Evolutionary conservation across 106 monocot species (phyloP).

Genomic region (Acanthochlamys bracteata): DNA sequence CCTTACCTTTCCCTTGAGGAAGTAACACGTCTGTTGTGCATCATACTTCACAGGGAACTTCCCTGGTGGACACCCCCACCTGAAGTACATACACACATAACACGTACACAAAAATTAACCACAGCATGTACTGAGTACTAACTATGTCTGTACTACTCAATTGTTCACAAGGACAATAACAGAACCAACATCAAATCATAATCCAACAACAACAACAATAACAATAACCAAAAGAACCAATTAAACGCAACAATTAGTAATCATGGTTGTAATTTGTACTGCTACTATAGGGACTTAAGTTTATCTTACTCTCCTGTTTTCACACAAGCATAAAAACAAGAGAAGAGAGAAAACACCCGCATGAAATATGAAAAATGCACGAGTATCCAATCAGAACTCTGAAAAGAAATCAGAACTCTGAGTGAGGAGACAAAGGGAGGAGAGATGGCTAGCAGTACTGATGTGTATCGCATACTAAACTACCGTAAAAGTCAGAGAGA

Average conservation of each 20-base stretch:
- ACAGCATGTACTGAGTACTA: background rate
- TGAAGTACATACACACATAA: background rate
- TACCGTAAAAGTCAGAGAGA: background rate
- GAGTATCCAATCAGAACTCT: background rate
- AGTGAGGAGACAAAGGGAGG: background rate
- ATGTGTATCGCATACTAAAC: background rate
- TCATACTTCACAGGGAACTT: slow-evolving; percentile 66
- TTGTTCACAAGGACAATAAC: too few relatives aligned
- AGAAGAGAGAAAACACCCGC: background rate
- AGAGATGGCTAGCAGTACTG: background rate
- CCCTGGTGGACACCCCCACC: slow-evolving; percentile 63
- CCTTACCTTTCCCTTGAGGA: slow-evolving; percentile 56
- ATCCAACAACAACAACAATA: too few relatives aligned
- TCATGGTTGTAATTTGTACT: too few relatives aligned
- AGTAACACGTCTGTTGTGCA: slow-evolving; percentile 63
- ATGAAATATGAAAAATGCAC: too few relatives aligned
- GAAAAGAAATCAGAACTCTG: background rate
- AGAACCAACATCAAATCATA: too few relatives aligned
- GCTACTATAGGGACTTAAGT: too few relatives aligned
- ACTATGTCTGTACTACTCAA: background rate
- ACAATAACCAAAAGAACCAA: too few relatives aligned
- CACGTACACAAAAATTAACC: background rate
- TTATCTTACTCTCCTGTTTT: too few relatives aligned
- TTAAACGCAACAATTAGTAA: too few relatives aligned
- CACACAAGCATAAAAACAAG: background rate